Conservation (phyloP, 2,329 filamentous ascomycete species). For the Ophiosphaerella korrae region DNA sequence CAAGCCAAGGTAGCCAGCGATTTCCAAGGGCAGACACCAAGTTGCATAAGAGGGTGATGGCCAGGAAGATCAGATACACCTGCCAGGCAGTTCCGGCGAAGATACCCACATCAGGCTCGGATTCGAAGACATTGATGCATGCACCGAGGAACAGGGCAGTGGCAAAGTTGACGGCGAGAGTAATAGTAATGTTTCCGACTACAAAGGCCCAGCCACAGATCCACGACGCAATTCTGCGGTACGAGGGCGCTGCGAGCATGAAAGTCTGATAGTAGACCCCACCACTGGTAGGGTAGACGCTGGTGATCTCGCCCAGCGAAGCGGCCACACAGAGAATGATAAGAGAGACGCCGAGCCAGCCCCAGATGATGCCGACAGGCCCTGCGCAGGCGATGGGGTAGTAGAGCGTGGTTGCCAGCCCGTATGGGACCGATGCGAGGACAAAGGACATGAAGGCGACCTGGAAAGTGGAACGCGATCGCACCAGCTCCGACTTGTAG, state of each 20-base stretch:
- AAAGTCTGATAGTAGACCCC: slow-evolving; percentile 82
- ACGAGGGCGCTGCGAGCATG: slow-evolving; percentile 68
- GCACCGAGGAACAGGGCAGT: slow-evolving; percentile 61
- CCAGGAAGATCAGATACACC: slow-evolving; percentile 56
- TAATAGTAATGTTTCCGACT: slow-evolving; percentile 81
- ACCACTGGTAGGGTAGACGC: slow-evolving; percentile 76
- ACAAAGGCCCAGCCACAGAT: slow-evolving; percentile 78
- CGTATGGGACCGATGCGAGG: slow-evolving; percentile 75
- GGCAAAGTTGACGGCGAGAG: slow-evolving; percentile 81
- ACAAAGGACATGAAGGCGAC: slow-evolving; percentile 80
- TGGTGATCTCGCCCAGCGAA: slow-evolving; percentile 75
- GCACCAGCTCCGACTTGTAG: slow-evolving; percentile 68
- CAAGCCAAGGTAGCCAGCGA: slow-evolving; percentile 62
- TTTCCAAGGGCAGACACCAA: slow-evolving; percentile 59
- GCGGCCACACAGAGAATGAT: slow-evolving; percentile 72
- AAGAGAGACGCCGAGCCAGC: slow-evolving; percentile 69
- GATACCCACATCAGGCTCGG: slow-evolving; percentile 52
- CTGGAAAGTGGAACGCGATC: slow-evolving; percentile 70
- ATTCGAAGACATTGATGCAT: slow-evolving; percentile 62
- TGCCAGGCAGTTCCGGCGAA: slow-evolving; percentile 53
- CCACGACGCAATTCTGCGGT: slow-evolving; percentile 69
- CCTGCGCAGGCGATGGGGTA: slow-evolving; percentile 71
- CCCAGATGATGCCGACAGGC: slow-evolving; percentile 73
- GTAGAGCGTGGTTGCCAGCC: slow-evolving; percentile 70
- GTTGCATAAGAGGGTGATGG: slow-evolving; percentile 57